These are phyloP conservation scores for Leccinum ochraceum DNA, from an alignment of 768 basidiomycete species.

Conservation along the genomic window DNA sequence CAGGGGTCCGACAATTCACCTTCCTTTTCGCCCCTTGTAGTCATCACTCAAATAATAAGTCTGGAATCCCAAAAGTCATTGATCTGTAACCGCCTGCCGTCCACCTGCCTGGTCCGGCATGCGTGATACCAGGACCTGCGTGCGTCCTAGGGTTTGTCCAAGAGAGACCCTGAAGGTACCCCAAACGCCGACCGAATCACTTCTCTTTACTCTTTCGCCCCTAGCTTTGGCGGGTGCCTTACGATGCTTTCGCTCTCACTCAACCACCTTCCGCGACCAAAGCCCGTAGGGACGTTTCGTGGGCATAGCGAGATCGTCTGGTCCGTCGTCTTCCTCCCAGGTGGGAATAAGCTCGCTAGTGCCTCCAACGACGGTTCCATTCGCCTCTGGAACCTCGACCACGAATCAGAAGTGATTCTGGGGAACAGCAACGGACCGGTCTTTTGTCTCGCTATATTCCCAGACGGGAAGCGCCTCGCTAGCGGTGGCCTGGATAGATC, in stretches of 20 bases:
- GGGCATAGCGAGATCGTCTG: constrained; percentile 32
- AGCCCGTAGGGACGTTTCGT: constrained; percentile 22
- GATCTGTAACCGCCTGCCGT: constrained; percentile 34
- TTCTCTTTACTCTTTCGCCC: constrained; percentile 23
- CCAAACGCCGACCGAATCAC: constrained; percentile 24
- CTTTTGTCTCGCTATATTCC: constrained; percentile 29
- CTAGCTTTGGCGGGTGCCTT: constrained; percentile 23
- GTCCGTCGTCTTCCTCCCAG: constrained; percentile 31
- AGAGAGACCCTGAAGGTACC: constrained; percentile 24
- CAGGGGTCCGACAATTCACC: constrained; percentile 29
- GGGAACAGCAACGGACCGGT: constrained; percentile 23
- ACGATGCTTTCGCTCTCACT: constrained; percentile 34
- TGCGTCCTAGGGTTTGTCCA: constrained; percentile 34
- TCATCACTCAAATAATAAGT: constrained; percentile 32
- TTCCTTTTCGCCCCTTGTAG: constrained; percentile 19
- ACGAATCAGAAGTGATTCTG: constrained; percentile 26
- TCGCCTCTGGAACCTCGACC: constrained; percentile 32
- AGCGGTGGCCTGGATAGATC: constrained; percentile 34
- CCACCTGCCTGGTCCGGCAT: constrained; percentile 34
- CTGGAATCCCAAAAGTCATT: constrained; percentile 33
- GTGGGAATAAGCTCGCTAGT: constrained; percentile 26
- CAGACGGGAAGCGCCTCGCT: constrained; percentile 28
- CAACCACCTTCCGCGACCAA: constrained; percentile 28
- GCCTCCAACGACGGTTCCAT: constrained; percentile 33
- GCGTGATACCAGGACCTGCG: constrained; percentile 30